Percentiles rank a stretch among this genome's conserved stretches.
phyloP scores from a whole-genome alignment of 495 filamentous ascomycete genomes.

The Aspergillus conjunctus region DNA sequence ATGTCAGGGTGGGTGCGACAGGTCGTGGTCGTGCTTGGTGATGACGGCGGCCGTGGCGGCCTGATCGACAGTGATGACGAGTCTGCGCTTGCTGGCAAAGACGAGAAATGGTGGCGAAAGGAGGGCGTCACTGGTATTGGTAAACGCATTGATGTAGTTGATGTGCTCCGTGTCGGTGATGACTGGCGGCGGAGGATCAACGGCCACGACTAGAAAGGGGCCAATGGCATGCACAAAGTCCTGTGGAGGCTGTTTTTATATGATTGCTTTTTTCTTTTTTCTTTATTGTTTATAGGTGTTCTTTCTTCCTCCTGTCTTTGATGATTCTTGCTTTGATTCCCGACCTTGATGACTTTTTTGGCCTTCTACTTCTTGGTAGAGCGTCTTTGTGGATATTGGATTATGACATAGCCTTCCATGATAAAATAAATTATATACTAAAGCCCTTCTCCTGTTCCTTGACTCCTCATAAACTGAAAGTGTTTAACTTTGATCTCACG shows the following conservation, averaged over 20 bases:
- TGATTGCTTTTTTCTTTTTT: conserved; percentile 22
- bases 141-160: conserved; percentile 83
- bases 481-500: not conserved
- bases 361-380: conserved; percentile 1
- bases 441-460: not conserved
- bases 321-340: conserved; percentile 37
- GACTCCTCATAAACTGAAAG: not conserved
- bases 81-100: conserved; percentile 55
- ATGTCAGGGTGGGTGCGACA: conserved; percentile 85
- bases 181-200: conserved; percentile 79
- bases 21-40: conserved; percentile 81
- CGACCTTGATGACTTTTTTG: conserved; percentile 28
- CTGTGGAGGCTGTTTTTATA: conserved; percentile 34
- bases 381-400: conserved; percentile 17
- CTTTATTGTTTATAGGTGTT: conserved; percentile 37
- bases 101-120: conserved; percentile 78
- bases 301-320: conserved; percentile 25
- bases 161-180: conserved; percentile 72
- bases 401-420: conserved; percentile 8
- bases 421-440: not conserved
- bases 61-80: conserved; percentile 92
- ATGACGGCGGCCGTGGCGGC: conserved; percentile 79
- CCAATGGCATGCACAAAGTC: conserved; percentile 3
- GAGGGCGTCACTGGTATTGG: conserved; percentile 81
- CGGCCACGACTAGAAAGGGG: conserved; percentile 61